Evolutionary conservation across 176 grass and related monocot species (phyloP), one percentile per base, ranked within the genome.

Genomic region (Aegilops umbellulata): DNA sequence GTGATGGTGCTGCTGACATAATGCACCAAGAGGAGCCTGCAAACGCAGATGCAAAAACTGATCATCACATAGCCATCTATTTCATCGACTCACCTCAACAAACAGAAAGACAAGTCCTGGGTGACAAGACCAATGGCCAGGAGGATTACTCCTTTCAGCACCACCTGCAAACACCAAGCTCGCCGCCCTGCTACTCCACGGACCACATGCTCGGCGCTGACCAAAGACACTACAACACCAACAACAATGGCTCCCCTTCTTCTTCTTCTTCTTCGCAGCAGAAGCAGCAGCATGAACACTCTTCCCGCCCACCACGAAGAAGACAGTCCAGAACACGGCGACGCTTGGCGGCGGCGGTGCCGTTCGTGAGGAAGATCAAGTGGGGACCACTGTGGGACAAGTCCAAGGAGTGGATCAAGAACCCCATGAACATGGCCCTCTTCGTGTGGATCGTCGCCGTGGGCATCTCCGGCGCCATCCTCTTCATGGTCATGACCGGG

Each of bases 401-500:
- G 57, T 84, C 76, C 75, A 97, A 92, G 90, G 80, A 57, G 19
- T 97, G 94, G 94, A 90, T 97, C 15, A 79, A 27, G 83, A 81
- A 85, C 58, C 94, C 94, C 2, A 26, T 89, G 75, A 97, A 97
- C 80, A 92, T 97, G 92, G 94, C 86, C 0, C 90, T 97, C 2
- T 83, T 74, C 22, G 11, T 80, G 31, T 94, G 94, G 94, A 82
- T 97, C 20, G 20, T 57, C 7, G 81, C 82, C 12, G 94, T 97
- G 0, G 94, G 58, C 0, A 39, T 97, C 7, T 94, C 94, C 0
- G 94, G 94, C 6, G 94, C 94, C 3, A 94, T 97, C 53, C 90
- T 97, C 36, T 97, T 97, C 83, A 88, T 94, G 75, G 94, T 97
- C 0, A 87, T 94, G 94, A 97, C 90, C 9, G 90, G 88, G 78